Base-by-base conservation (phyloP, 768 basidiomycete species). In the Cystofilobasidium macerans region DNA sequence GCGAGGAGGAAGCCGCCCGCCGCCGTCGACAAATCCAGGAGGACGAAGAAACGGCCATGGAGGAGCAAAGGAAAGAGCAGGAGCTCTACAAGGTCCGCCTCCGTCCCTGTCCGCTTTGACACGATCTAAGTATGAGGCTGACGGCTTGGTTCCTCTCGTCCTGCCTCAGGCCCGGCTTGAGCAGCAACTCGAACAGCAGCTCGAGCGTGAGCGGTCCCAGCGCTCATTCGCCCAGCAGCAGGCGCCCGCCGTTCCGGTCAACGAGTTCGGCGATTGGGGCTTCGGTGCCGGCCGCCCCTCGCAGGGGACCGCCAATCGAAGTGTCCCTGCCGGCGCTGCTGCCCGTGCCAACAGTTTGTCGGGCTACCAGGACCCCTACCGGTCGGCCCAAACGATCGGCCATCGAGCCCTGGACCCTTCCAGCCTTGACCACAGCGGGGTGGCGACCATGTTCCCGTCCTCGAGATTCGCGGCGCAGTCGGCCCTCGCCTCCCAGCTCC, bases 1-100 rank as follows among this genome's bases (percentile, higher is more conserved):
- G 74, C 8, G 72, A 72, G 56, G 75, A 75, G 33, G 72, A 74
- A 36, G 72, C 75, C 13, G 72, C 73, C 57, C 69, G 70, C 33
- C 69, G 69, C n/a, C 51, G 71, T 18, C 64, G 62, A 18, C 76
- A 75, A 62, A 59, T 73, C 24, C 64, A 69, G 40, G 72, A 70
- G 24, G 76, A 76, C 61, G 68, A 71, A 47, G 70, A 73, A 40
- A 65, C 73, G 16, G 76, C 76, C 2, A 65, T 74, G 69, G 71
- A 69, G 47, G 74, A 75, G 57, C 76, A 77, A 64, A 72, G 72
- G 54, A 68, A 71, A 30, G 76, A 77, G 61, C 71, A 74, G 65
- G 73, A 73, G 24, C 69, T 73, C 12, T 77, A 75, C 72, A 69
- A 74, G 59, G 68, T 69, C 42, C 70, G 73, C 70, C 72, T 7